phyloP scores from a whole-genome alignment of 2,329 filamentous ascomycete genomes.

The Metarhizium sp. region DNA sequence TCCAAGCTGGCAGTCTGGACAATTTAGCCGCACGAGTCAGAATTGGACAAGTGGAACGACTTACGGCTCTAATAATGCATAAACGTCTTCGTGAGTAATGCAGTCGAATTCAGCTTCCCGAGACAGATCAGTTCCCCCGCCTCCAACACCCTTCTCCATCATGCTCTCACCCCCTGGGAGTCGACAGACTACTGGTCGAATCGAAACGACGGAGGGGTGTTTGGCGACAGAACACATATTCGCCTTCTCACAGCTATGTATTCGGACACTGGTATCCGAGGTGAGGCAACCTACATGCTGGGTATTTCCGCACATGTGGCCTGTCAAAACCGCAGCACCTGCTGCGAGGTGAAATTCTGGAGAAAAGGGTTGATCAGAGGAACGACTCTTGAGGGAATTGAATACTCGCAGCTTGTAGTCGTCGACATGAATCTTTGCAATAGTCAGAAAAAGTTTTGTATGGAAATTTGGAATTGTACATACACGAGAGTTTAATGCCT shows the following conservation, averaged over 20 bases:
- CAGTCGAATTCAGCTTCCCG: constrained; percentile 58
- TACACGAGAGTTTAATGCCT: constrained; percentile 56
- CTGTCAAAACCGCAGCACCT: constrained; percentile 60
- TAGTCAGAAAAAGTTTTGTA: constrained; percentile 7
- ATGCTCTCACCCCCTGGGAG: constrained; percentile 51
- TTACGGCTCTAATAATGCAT: constrained; percentile 33
- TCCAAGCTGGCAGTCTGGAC: constrained; percentile 11
- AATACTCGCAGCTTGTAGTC: constrained; percentile 71
- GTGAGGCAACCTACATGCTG: constrained; percentile 65
- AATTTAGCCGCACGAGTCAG: not conserved
- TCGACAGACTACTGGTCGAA: constrained; percentile 68
- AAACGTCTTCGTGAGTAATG: constrained; percentile 41
- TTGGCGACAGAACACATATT: constrained; percentile 44
- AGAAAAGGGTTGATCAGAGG: constrained; percentile 28
- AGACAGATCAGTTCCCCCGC: constrained; percentile 67
- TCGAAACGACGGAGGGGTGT: constrained; percentile 54
- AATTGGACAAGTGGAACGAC: not conserved
- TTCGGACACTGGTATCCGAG: constrained; percentile 45
- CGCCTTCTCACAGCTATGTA: constrained; percentile 82
- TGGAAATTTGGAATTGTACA: not conserved
- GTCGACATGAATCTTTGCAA: constrained; percentile 64
- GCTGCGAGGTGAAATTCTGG: constrained; percentile 34
- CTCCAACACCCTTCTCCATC: constrained; percentile 66
- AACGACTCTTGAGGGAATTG: constrained; percentile 43
- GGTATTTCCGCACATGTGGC: constrained; percentile 67